Base-by-base conservation (phyloP, 2,329 filamentous ascomycete species). In the Tetracladium maxilliforme region DNA sequence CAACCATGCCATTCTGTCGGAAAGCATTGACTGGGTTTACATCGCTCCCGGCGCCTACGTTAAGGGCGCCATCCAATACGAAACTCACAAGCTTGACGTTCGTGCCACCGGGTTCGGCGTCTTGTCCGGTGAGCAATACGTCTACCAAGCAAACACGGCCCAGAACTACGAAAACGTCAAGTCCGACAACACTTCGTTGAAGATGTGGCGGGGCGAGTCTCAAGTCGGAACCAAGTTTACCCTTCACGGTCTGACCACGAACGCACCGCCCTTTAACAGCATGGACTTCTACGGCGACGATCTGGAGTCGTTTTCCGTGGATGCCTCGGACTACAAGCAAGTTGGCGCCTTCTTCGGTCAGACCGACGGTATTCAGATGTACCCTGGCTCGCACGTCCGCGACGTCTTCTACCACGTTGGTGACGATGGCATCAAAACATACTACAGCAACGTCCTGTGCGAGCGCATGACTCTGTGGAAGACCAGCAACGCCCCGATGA, bases 271-370 rank as follows among this genome's bases (percentile, higher is more conserved):
- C 1, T 52, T 52, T 37, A 52, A 51, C 32, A 46, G 34, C 21
- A 47, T 52, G 38, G 49, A 51, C 32, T 39, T 39, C 23, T 27
- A 29, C 12, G 30, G 31, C 12, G 26, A 20, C 14, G 14, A 27
- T 16, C 35, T 43, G 14, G 34, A 40, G 24, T 30, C 26, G 4
- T 31, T 42, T 15, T 30, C 33, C n/a, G 37, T 42, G 18, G 26
- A 39, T 11, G 35, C 36, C 7, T 39, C 28, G 3, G 49, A 52
- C 26, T 51, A 50, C 31, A 52, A 52, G 34, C 49, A 51, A 30
- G 49, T 52, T 16, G 48, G 49, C 7, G 43, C 48, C 8, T 52
- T 43, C 30, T 52, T 44, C 26, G 34, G 33, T 13, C 49, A 52
- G 32, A 52, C 49, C 2, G 49, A 52, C 30, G 48, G 48, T 12